These are phyloP conservation scores for Leptosphaerulina australis DNA, from an alignment of 2,329 filamentous ascomycete genomes.

Conservation along the genomic window DNA sequence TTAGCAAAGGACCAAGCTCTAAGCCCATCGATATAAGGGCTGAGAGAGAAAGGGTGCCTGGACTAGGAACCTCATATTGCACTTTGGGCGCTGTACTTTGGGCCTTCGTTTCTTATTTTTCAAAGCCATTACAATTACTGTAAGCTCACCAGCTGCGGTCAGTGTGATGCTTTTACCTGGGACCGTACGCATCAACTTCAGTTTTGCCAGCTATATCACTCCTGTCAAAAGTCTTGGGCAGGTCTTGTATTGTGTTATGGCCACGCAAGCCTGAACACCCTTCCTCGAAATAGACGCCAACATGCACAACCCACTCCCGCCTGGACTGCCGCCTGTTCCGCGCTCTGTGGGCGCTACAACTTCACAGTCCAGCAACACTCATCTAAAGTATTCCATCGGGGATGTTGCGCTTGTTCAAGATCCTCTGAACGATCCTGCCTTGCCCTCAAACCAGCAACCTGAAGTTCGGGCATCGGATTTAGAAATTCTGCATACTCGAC, in stretches of 20 bases:
- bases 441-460: not conserved
- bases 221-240: constrained; percentile 6
- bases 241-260: constrained; percentile 9
- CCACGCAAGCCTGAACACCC: constrained; percentile 5
- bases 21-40: not conserved
- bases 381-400: not conserved
- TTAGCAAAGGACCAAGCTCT: not conserved
- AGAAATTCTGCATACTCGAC: constrained; percentile 11
- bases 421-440: not conserved
- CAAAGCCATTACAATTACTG: not conserved
- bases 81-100: not conserved
- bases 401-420: not conserved
- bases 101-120: not conserved
- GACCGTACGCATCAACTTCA: not conserved
- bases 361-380: not conserved
- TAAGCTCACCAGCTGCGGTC: not conserved
- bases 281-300: not conserved
- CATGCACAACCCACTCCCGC: not conserved
- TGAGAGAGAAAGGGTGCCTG: not conserved
- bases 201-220: constrained; percentile 1
- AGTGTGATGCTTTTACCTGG: not conserved
- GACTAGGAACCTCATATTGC: not conserved
- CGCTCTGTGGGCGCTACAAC: not conserved
- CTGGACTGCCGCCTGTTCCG: not conserved
- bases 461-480: constrained; percentile 7